Conservation (phyloP, 352 stramenopile species). For the Pythium insidiosum region DNA sequence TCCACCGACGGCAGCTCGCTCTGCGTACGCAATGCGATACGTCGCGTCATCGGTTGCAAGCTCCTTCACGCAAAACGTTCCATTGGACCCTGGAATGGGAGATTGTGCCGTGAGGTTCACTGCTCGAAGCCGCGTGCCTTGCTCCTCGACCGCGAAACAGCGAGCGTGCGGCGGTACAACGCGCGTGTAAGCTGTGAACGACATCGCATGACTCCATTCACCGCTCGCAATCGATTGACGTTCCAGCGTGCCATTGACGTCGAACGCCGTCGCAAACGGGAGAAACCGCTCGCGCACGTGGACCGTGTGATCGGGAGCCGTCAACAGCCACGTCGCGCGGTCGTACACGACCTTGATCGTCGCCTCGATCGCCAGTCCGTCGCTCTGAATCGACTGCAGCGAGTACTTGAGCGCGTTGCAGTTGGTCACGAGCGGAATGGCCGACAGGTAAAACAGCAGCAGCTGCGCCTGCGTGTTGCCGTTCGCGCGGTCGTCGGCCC, state of each 20-base stretch:
- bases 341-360: slow-evolving; percentile 15
- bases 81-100: slow-evolving; percentile 1
- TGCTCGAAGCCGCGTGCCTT: slow-evolving; percentile 6
- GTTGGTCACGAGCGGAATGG: slow-evolving; percentile 31
- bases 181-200: slow-evolving; percentile 29
- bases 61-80: slow-evolving; percentile 26
- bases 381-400: slow-evolving; percentile 22
- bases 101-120: slow-evolving; percentile 3
- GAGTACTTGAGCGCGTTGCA: slow-evolving; percentile 48
- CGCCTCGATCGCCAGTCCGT: slow-evolving; percentile 18
- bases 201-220: slow-evolving; percentile 17
- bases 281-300: slow-evolving; percentile 23
- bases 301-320: slow-evolving; percentile 17
- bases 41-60: slow-evolving; percentile 21
- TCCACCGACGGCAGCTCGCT: slow-evolving; percentile 7
- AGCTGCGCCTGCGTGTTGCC: slow-evolving; percentile 21
- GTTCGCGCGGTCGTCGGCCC: slow-evolving; percentile 14
- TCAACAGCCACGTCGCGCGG: slow-evolving; percentile 22
- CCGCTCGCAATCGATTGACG: background rate
- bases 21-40: slow-evolving; percentile 23
- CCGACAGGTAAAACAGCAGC: slow-evolving; percentile 36
- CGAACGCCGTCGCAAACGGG: slow-evolving; percentile 24
- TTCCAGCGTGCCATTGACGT: slow-evolving; percentile 1
- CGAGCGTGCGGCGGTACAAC: slow-evolving; percentile 19
- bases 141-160: slow-evolving; percentile 18